phyloP scores from a whole-genome alignment of 257 asterid genomes.

The Nicotiana obtusifolia region DNA sequence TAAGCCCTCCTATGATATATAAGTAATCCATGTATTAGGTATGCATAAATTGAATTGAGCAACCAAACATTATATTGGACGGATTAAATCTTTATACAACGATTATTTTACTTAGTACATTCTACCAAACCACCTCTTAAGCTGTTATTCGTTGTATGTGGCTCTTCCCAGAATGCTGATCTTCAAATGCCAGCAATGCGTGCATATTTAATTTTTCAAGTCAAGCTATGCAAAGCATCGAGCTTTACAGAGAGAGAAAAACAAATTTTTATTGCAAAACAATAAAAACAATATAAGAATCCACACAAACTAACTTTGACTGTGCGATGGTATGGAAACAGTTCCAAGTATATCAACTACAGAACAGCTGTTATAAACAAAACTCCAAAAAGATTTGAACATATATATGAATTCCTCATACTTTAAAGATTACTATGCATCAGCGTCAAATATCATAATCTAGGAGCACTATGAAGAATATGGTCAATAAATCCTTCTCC shows the following conservation, averaged over 20 bases:
- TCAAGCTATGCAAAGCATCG: not conserved
- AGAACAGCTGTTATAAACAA: not conserved
- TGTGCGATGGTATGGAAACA: not conserved
- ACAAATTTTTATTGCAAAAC: not conserved
- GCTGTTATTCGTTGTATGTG: not conserved
- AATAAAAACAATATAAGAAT: not conserved
- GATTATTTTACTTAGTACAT: too few species aligned
- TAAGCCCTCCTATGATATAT: too few species aligned
- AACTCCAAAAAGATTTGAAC: not conserved
- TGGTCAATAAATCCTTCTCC: not conserved
- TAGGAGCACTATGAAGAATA: not conserved
- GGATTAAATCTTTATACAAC: too few species aligned
- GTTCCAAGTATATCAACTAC: not conserved
- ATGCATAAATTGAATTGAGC: too few species aligned
- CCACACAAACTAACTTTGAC: slow-evolving; percentile 1
- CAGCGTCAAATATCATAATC: not conserved
- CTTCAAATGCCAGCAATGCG: not conserved
- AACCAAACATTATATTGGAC: too few species aligned
- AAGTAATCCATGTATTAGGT: too few species aligned
- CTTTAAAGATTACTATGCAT: not conserved
- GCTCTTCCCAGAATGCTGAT: not conserved
- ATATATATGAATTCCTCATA: not conserved
- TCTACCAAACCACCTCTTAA: too few species aligned
- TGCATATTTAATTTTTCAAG: not conserved
- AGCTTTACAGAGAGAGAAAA: not conserved